A percentile compares a stretch with the other conserved stretches of the same genome.
Conservation (phyloP, 179 eudicot genomes). For the Corrigiola litoralis region DNA sequence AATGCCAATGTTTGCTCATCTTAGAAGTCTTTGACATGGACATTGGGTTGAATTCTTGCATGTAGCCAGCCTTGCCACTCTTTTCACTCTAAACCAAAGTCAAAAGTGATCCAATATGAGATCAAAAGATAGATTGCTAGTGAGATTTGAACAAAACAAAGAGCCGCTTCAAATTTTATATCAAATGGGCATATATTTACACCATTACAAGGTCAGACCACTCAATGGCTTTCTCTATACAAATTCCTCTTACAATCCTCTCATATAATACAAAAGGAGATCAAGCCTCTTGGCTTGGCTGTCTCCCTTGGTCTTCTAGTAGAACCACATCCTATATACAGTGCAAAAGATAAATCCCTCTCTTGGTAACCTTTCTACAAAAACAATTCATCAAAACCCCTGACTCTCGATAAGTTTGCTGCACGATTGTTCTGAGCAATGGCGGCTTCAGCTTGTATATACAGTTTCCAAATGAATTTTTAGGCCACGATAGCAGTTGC, state of each 20-base stretch:
- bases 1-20: not conserved
- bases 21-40: not conserved
- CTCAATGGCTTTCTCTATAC: conserved; percentile 27
- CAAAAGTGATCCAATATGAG: not conserved
- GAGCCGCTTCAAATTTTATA: not conserved
- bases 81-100: too few species aligned
- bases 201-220: conserved; percentile 31
- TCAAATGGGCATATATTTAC: conserved; percentile 20
- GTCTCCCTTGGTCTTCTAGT: conserved; percentile 12
- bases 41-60: too few species aligned
- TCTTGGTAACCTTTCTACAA: conserved; percentile 21
- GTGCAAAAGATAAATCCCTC: conserved; percentile 13
- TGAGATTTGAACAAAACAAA: not conserved
- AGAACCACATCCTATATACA: conserved; percentile 31
- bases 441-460: conserved; percentile 28
- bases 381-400: conserved; percentile 21
- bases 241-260: conserved; percentile 28
- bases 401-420: not conserved
- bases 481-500: conserved; percentile 45
- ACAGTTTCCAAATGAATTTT: conserved; percentile 32
- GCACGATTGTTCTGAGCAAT: conserved; percentile 17
- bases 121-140: not conserved
- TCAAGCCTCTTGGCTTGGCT: not conserved
- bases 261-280: conserved; percentile 21
- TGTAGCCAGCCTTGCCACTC: too few species aligned